phyloP scores from a whole-genome alignment of 2,329 filamentous ascomycete species.

The Hypoxylon sp. region DNA sequence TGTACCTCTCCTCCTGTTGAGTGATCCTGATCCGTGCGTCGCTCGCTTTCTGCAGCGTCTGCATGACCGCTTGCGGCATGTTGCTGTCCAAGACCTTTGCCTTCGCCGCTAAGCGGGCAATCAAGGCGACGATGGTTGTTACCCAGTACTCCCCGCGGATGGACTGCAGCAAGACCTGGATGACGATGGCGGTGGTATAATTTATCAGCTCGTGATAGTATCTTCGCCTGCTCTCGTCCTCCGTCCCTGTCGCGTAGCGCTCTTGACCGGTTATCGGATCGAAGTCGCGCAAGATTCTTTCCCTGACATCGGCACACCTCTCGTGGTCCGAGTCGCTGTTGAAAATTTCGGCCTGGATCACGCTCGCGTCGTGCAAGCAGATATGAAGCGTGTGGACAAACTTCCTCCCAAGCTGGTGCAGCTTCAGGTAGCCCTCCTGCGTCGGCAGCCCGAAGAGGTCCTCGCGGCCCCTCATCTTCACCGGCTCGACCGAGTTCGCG shows the following conservation, averaged over 20 bases:
- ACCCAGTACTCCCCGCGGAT: not conserved
- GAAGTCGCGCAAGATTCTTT: not conserved
- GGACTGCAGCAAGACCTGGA: not conserved
- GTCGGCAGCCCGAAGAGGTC: not conserved
- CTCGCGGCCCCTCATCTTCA: not conserved
- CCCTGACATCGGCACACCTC: not conserved
- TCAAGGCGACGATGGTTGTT: not conserved
- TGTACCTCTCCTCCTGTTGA: not conserved
- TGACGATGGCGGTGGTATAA: not conserved
- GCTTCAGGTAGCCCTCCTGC: not conserved
- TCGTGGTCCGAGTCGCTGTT: not conserved
- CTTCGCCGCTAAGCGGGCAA: not conserved
- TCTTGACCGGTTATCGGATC: not conserved
- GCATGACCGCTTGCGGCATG: not conserved
- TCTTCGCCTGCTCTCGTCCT: not conserved
- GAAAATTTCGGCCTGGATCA: not conserved
- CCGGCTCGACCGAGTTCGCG: not conserved
- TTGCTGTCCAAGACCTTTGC: not conserved
- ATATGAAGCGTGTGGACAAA: not conserved
- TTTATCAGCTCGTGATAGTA: not conserved
- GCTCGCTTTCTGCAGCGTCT: not conserved
- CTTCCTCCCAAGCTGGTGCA: not conserved
- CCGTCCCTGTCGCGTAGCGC: not conserved
- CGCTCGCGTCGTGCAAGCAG: not conserved
- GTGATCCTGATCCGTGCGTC: not conserved